Conservation (phyloP, 306 rosid genomes). For the Sicyos baderoa region DNA sequence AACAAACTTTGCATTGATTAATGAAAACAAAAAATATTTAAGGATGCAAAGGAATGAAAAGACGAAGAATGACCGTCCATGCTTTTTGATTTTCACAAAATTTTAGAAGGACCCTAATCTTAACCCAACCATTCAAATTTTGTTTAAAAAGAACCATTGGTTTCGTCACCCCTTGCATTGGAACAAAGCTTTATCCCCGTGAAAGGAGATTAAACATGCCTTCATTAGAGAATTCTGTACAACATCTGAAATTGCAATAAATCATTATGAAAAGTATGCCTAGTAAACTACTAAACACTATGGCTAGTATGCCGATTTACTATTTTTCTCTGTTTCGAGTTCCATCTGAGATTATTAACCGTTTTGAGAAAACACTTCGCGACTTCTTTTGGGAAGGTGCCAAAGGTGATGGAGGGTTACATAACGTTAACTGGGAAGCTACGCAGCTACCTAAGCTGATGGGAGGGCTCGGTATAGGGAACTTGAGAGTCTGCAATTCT, state of each 20-base stretch:
- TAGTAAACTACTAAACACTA: not conserved
- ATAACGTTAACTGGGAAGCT: no score
- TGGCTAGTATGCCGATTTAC: no score
- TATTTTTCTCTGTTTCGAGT: no score
- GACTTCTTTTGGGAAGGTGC: no score
- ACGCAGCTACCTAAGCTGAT: no score
- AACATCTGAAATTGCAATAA: not conserved
- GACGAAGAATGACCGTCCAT: not conserved
- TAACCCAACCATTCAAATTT: not conserved
- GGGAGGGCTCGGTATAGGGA: no score
- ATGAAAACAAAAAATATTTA: not conserved
- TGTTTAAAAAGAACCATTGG: not conserved
- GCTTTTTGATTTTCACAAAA: not conserved
- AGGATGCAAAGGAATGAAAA: not conserved
- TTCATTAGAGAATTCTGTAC: not conserved
- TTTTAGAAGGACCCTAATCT: not conserved
- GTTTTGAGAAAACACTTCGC: no score
- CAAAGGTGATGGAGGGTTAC: no score
- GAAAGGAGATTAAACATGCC: not conserved
- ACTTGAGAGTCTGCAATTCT: no score
- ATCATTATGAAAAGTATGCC: not conserved
- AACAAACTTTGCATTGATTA: not conserved
- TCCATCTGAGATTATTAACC: no score
- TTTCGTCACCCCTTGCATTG: not conserved
- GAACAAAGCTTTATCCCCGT: not conserved